Conservation (phyloP, 2,329 filamentous ascomycete species). For the Fusarium vanettenii region DNA sequence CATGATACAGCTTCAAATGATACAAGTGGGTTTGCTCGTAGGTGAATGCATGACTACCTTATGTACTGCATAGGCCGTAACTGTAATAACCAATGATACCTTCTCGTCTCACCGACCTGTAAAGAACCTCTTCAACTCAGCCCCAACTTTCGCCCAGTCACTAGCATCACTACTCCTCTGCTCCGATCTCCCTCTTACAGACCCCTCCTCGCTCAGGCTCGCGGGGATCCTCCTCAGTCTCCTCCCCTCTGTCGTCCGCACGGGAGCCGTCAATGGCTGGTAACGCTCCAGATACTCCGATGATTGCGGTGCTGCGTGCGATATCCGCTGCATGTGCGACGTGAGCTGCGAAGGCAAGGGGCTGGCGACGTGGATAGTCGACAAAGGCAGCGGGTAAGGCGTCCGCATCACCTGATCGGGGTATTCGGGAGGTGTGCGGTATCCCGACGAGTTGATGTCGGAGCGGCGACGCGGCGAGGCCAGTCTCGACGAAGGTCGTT, state of each 20-base stretch:
- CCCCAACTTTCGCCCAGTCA: conserved; percentile 37
- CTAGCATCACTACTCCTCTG: conserved; percentile 9
- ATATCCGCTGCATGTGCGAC: conserved; percentile 23
- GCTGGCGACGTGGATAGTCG: conserved; percentile 18
- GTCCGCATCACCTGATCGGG: conserved; percentile 25
- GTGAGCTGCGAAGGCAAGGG: conserved; percentile 32
- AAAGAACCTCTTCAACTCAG: conserved; percentile 42
- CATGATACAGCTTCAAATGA: background rate
- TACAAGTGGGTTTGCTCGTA: background rate
- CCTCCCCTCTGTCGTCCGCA: conserved; percentile 10
- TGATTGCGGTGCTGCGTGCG: conserved; percentile 37
- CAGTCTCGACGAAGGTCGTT: conserved; percentile 53
- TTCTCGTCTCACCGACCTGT: conserved; percentile 24
- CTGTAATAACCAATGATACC: background rate
- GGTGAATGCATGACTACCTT: background rate
- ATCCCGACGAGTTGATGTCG: conserved; percentile 40
- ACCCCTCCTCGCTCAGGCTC: conserved; percentile 19
- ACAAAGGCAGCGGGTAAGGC: conserved; percentile 29
- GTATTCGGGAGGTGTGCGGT: conserved; percentile 48
- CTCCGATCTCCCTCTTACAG: conserved; percentile 1
- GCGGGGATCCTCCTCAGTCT: conserved; percentile 17
- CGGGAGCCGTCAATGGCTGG: conserved; percentile 30
- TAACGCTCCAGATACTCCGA: conserved; percentile 52
- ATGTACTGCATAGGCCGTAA: background rate
- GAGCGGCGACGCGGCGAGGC: conserved; percentile 29